phyloP scores from a whole-genome alignment of 768 basidiomycete genomes.

The Lyophyllum atratum region DNA sequence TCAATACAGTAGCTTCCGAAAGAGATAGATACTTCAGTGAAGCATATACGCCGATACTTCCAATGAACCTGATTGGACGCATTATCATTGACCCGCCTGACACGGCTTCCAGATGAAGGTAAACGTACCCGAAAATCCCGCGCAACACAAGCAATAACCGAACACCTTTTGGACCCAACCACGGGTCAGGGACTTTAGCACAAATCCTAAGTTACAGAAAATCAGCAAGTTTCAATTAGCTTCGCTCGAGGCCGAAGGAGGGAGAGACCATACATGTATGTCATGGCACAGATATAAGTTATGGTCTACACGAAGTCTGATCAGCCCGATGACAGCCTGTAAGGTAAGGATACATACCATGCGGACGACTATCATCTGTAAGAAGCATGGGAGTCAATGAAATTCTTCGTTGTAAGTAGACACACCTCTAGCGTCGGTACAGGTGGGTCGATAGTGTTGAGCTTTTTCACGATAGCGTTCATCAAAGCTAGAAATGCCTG shows the following conservation, averaged over 20 bases:
- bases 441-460: constrained; percentile 58
- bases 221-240: no score
- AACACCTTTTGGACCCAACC: constrained; percentile 71
- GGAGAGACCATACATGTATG: constrained; percentile 56
- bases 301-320: constrained; percentile 37
- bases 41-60: constrained; percentile 50
- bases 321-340: neutral
- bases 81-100: neutral
- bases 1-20: constrained; percentile 76
- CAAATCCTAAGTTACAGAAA: constrained; percentile 37
- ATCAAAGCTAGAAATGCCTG: constrained; percentile 64
- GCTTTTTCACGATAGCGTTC: constrained; percentile 63
- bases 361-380: constrained; percentile 53
- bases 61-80: neutral
- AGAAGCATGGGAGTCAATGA: neutral
- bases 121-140: constrained; percentile 64
- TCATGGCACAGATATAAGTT: constrained; percentile 51
- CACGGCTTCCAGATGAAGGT: no score
- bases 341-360: constrained; percentile 47
- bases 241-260: no score
- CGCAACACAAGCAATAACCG: constrained; percentile 55
- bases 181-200: constrained; percentile 50
- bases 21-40: constrained; percentile 75
- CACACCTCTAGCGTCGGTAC: constrained; percentile 57
- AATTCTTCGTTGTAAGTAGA: neutral